phyloP scores from a whole-genome alignment of 345 rosid genomes.

The Acer yangbiense region DNA sequence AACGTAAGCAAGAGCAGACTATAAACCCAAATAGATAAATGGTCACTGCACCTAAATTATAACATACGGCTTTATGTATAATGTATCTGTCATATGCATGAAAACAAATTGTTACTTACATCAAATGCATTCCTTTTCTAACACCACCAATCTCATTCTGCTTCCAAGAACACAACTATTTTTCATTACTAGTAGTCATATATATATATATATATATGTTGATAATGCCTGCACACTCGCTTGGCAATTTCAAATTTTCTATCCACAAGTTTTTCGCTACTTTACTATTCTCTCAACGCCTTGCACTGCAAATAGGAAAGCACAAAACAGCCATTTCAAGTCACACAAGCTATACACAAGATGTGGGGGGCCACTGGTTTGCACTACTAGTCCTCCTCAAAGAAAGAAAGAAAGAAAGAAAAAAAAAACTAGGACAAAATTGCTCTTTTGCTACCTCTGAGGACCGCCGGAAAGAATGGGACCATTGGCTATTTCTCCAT shows the following conservation, averaged over 20 bases:
- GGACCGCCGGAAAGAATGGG: slow-evolving; percentile 66
- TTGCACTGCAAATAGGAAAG: background rate
- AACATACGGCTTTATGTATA: no score
- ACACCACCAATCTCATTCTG: background rate
- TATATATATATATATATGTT: background rate
- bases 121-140: background rate
- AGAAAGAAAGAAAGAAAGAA: background rate
- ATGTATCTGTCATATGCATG: no score
- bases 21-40: no score
- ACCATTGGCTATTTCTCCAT: slow-evolving; percentile 43
- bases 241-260: background rate
- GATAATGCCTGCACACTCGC: background rate
- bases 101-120: no score
- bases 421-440: slow-evolving; percentile 11
- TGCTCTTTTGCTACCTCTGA: slow-evolving; percentile 32
- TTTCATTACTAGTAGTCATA: background rate
- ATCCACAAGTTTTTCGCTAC: background rate
- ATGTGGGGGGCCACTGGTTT: background rate
- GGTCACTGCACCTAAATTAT: no score
- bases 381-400: background rate
- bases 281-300: background rate
- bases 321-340: slow-evolving; percentile 15
- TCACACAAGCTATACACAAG: slow-evolving; percentile 11
- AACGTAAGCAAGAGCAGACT: no score
- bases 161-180: background rate